phyloP scores from a whole-genome alignment of 1,284 basidiomycete genomes.

The Stereum hirsutum region DNA sequence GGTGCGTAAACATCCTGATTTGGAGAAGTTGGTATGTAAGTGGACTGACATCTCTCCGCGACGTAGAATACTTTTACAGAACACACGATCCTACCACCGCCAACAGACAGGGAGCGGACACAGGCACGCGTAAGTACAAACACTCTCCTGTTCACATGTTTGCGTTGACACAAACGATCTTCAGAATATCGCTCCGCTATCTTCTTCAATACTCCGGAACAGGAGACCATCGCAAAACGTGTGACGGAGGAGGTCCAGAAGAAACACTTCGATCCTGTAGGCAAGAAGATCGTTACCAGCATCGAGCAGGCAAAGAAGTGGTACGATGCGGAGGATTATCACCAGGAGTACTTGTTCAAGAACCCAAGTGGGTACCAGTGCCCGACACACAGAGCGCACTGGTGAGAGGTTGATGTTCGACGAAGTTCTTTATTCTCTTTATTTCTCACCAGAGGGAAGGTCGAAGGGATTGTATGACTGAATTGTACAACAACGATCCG shows the following conservation, averaged over 20 bases:
- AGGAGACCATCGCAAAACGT: slow-evolving; percentile 65
- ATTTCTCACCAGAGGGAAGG: too few species aligned
- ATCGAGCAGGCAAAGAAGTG: slow-evolving; percentile 60
- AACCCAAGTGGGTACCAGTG: slow-evolving; percentile 52
- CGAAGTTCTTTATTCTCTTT: too few species aligned
- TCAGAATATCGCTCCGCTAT: slow-evolving; percentile 92
- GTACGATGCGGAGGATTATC: slow-evolving; percentile 83
- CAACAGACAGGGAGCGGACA: slow-evolving; percentile 72
- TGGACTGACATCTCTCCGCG: neutral
- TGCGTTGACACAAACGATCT: slow-evolving; percentile 1
- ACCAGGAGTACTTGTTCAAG: slow-evolving; percentile 78
- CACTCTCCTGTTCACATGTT: neutral
- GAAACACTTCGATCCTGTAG: slow-evolving; percentile 73
- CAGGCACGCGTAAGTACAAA: slow-evolving; percentile 60
- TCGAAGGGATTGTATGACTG: too few species aligned
- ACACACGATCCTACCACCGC: slow-evolving; percentile 90
- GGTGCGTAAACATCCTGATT: slow-evolving; percentile 31
- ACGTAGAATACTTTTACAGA: slow-evolving; percentile 83
- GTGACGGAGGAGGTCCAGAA: slow-evolving; percentile 84
- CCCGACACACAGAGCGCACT: slow-evolving; percentile 41
- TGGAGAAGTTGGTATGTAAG: neutral
- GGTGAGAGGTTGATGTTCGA: slow-evolving; percentile 29
- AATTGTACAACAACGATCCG: too few species aligned
- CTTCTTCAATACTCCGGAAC: slow-evolving; percentile 75
- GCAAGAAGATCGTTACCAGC: slow-evolving; percentile 71